Conservation (phyloP, 177 flowering plant species). For the Vitis hybrid region DNA sequence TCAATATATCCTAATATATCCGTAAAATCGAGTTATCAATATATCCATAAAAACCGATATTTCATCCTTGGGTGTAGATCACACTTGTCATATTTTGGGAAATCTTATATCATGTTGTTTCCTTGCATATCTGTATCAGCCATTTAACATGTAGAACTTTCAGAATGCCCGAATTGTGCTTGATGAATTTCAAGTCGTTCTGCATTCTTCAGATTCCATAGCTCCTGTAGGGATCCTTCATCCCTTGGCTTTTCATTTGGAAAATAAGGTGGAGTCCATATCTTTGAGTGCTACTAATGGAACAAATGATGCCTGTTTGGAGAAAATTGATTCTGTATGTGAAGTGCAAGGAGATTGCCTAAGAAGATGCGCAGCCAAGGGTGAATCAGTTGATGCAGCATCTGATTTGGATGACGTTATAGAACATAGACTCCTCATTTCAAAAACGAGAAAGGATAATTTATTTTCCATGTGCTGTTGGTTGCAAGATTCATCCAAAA, state of each 20-base stretch:
- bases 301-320: conserved; percentile 17
- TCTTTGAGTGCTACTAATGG: conserved; percentile 17
- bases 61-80: too few relatives aligned
- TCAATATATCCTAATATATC: too few relatives aligned
- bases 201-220: conserved; percentile 80
- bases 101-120: background rate
- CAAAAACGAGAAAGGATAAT: conserved; percentile 43
- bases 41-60: too few relatives aligned
- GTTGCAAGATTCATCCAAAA: conserved; percentile 49
- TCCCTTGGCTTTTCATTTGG: conserved; percentile 79
- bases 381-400: conserved; percentile 24
- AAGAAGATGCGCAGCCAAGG: conserved; percentile 19
- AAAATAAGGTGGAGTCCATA: conserved; percentile 41
- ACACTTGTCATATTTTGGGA: background rate
- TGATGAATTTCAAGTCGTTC: conserved; percentile 65
- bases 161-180: conserved; percentile 90
- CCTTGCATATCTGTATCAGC: conserved; percentile 1
- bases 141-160: conserved; percentile 28
- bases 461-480: conserved; percentile 78
- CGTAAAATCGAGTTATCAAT: too few relatives aligned
- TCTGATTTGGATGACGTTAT: conserved; percentile 19
- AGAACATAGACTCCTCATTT: conserved; percentile 37
- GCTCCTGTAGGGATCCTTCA: conserved; percentile 93
- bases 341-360: conserved; percentile 64
- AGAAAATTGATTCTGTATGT: conserved; percentile 36